Evolutionary conservation across 176 grass and related monocot genomes (phyloP), one percentile per base, ranked within the genome.

Genomic region (Eragrostis nindensis): DNA sequence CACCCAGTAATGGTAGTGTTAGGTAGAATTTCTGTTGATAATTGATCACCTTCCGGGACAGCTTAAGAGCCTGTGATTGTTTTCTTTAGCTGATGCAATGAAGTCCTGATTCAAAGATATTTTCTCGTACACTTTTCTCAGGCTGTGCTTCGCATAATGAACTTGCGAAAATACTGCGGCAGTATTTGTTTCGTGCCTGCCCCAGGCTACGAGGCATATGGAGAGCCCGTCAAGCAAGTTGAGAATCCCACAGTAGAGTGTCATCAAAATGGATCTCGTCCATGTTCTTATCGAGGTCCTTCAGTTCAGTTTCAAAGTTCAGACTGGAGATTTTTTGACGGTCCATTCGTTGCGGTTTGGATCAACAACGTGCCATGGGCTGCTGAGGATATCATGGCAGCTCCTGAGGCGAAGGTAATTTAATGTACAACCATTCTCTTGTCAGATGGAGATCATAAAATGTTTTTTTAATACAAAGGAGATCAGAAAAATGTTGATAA

Each of bases 351-450:
- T 86, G 80, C 83, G 43, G 78, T 98, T 80, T 94, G 87, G 83
- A 22, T 89, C 49, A 82, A 89, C 59, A 98, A 94, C 63, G 95
- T 98, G n/a, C 83, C 87, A 27, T 98, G 92, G 86, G 83, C 90
- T 55, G 71, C 87, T 11, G 88, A 92, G 70, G 82, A 86, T 77
- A 21, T 77, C 64, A 85, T 87, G 87, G 85, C 87, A 53, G 92
- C 95, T 74, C 90, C 92, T 30, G 73, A 90, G 62, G 95, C 95
- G 60, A 85, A 92, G 92, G 92, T 97, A 70, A 62, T 52, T 12
- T 13, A 55, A 22, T 82, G 38, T 14, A 30, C 54, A 60, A 44
- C 18, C 46, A 32, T 32, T n/a, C 6, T 43, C 44, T 62, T 40
- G 30, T 21, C 42, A 80, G 30, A 73, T 53, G 1, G 45, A 54